Base-by-base conservation (phyloP, 2,329 filamentous ascomycete genomes). In the Annulohypoxylon truncatum region DNA sequence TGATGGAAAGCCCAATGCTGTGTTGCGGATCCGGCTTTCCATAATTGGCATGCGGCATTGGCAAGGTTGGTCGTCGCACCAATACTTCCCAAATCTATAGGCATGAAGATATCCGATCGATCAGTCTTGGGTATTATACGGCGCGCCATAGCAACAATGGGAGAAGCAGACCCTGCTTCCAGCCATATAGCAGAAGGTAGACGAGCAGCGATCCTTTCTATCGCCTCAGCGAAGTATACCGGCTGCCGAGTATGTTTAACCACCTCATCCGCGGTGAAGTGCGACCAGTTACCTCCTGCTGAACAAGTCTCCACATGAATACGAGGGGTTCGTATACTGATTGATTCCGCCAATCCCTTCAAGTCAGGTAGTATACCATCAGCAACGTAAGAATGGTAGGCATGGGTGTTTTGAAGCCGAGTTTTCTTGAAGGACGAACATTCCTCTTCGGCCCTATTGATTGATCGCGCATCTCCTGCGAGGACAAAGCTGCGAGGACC, bases 151-250 rank as follows among this genome's bases (percentile, higher is more conserved):
- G 60, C 9, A 0, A 75, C 74, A 2, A 80, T 72, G 0, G 77
- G 74, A 0, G 77, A 76, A 6, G 65, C 64, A 0, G 72, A 72
- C 3, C 78, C 78, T 1, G 76, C 75, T 53, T 80, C 78, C 2
- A 79, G 63, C 71, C 72, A 79, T 12, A 74, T 59, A 40, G 58
- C 66, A 0, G 53, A 47, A 1, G 70, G 67, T 10, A 71, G 54
- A 8, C 65, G 50, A 4, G 46, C 18, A 5, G 60, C 62, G 1
- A 79, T 29, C 5, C 77, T 52, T 9, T 65, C 29, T 1, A 77
- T 35, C 2, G 77, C 76, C 4, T 76, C 58, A 13, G 63, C 10
- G 46, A 79, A 78, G 57, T 68, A 77, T 0, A 80, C 78, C 0
- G 77, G 75, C 1, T 73, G 38, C 0, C 77, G 70, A 9, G 72